A percentile compares a stretch with the other conserved stretches of the same genome.
These are phyloP conservation scores for Podila minutissima DNA, from an alignment of 192 early-diverging fungal species.

Conservation along the genomic window DNA sequence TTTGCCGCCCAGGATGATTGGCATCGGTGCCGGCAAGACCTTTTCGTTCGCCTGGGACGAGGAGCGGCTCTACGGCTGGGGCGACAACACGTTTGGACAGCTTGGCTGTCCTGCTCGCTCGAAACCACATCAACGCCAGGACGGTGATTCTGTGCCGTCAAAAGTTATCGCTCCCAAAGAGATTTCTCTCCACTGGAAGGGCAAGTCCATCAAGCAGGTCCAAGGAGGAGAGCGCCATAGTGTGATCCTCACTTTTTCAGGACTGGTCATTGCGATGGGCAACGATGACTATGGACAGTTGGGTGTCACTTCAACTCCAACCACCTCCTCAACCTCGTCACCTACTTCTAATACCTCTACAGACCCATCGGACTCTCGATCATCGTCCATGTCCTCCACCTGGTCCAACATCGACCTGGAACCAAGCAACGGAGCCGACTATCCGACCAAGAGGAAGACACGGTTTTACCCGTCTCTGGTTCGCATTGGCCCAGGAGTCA, in stretches of 20 bases:
- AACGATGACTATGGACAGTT: conserved; percentile 37
- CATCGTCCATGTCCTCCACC: neutral
- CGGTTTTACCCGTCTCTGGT: conserved; percentile 22
- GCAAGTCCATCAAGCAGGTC: conserved; percentile 34
- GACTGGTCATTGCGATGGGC: conserved; percentile 29
- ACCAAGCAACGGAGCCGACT: neutral
- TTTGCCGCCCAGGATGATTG: conserved; percentile 17
- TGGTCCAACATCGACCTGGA: neutral
- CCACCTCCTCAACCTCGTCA: neutral
- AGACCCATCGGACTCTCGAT: neutral
- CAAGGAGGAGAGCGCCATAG: conserved; percentile 32
- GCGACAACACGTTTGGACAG: conserved; percentile 37
- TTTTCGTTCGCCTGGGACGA: conserved; percentile 46
- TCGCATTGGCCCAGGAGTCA: conserved; percentile 17
- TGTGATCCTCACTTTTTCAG: conserved; percentile 14
- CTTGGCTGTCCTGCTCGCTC: conserved; percentile 3
- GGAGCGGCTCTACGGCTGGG: conserved; percentile 33
- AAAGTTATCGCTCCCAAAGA: conserved; percentile 7
- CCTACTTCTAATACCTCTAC: neutral
- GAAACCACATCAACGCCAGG: neutral
- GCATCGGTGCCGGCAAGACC: conserved; percentile 28
- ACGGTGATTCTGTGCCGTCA: neutral
- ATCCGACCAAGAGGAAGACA: conserved; percentile 3
- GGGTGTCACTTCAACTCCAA: conserved; percentile 4
- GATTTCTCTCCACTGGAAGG: conserved; percentile 36